A percentile compares a stretch with the other conserved stretches of the same genome.
Conservation (phyloP, 345 rosid genomes). For the Bruguiera parviflora region DNA sequence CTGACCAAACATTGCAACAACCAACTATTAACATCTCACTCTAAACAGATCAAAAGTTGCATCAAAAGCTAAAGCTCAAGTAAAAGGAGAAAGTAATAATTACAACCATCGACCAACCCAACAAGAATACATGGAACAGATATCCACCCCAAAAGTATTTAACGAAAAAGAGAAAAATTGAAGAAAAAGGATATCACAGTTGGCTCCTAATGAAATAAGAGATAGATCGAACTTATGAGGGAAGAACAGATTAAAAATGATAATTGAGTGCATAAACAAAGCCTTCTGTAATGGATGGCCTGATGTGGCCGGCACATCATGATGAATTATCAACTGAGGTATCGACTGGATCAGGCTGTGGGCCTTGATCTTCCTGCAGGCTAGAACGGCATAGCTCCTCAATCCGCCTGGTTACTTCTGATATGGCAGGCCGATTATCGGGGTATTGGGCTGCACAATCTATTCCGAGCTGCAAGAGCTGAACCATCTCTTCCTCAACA, state of each 20-base stretch:
- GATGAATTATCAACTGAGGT: slow-evolving; percentile 25
- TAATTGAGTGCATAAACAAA: slow-evolving; percentile 18
- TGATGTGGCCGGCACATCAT: slow-evolving; percentile 21
- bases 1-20: slow-evolving; percentile 23
- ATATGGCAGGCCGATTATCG: slow-evolving; percentile 68
- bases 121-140: slow-evolving; percentile 34
- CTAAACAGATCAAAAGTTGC: slow-evolving; percentile 38
- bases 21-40: slow-evolving; percentile 26
- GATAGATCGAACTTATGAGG: slow-evolving; percentile 19
- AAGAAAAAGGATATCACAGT: not conserved
- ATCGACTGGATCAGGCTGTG: slow-evolving; percentile 27
- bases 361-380: slow-evolving; percentile 16
- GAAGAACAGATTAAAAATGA: slow-evolving; percentile 15
- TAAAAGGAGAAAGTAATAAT: slow-evolving; percentile 37
- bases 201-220: slow-evolving; percentile 26
- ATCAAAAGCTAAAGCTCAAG: slow-evolving; percentile 37
- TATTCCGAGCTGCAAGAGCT: slow-evolving; percentile 76
- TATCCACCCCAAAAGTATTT: slow-evolving; percentile 25
- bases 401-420: slow-evolving; percentile 54
- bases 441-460: slow-evolving; percentile 86
- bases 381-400: slow-evolving; percentile 45
- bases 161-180: slow-evolving; percentile 5
- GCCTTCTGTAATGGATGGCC: slow-evolving; percentile 5
- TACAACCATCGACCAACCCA: slow-evolving; percentile 39
- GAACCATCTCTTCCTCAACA: slow-evolving; percentile 81